These are phyloP conservation scores for Komagataella mondaviorum DNA, from an alignment of 805 yeast species.

Conservation along the genomic window DNA sequence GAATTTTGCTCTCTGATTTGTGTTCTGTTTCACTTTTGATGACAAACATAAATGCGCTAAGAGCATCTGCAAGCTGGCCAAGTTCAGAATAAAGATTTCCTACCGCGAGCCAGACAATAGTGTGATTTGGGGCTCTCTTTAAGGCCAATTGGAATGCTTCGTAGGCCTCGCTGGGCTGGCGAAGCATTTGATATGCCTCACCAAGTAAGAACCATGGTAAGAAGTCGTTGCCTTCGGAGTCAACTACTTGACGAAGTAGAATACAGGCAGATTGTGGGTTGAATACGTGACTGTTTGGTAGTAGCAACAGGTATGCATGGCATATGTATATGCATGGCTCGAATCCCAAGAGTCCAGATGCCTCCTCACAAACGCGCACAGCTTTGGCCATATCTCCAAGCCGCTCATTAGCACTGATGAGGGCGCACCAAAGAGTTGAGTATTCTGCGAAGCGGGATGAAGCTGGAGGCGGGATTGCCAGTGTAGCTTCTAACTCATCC, in stretches of 20 bases:
- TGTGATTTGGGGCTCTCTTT: slow-evolving; percentile 34
- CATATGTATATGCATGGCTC: slow-evolving; percentile 29
- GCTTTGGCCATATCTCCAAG: slow-evolving; percentile 36
- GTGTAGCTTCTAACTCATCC: slow-evolving; percentile 33
- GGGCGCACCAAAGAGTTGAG: slow-evolving; percentile 37
- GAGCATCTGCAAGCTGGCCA: slow-evolving; percentile 50
- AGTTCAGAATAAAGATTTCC: slow-evolving; percentile 46
- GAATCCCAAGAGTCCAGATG: slow-evolving; percentile 29
- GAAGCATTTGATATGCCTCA: slow-evolving; percentile 31
- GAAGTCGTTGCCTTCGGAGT: slow-evolving; percentile 28
- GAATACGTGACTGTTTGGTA: slow-evolving; percentile 15
- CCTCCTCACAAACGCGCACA: slow-evolving; percentile 32
- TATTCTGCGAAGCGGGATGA: slow-evolving; percentile 29
- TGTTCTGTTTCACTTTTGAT: slow-evolving; percentile 36
- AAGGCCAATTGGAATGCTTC: slow-evolving; percentile 42
- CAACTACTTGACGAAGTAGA: slow-evolving; percentile 20
- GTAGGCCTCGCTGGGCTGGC: slow-evolving; percentile 36
- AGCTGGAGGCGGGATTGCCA: slow-evolving; percentile 36
- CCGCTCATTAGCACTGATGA: slow-evolving; percentile 37
- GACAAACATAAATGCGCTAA: slow-evolving; percentile 58
- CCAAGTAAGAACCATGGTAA: slow-evolving; percentile 47
- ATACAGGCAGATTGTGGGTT: slow-evolving; percentile 23
- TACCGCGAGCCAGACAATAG: slow-evolving; percentile 56
- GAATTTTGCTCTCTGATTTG: slow-evolving; percentile 20
- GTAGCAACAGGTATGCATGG: slow-evolving; percentile 34